Evolutionary conservation across 805 yeast species (phyloP).

Genomic region (Suhomyces kilbournensis): DNA sequence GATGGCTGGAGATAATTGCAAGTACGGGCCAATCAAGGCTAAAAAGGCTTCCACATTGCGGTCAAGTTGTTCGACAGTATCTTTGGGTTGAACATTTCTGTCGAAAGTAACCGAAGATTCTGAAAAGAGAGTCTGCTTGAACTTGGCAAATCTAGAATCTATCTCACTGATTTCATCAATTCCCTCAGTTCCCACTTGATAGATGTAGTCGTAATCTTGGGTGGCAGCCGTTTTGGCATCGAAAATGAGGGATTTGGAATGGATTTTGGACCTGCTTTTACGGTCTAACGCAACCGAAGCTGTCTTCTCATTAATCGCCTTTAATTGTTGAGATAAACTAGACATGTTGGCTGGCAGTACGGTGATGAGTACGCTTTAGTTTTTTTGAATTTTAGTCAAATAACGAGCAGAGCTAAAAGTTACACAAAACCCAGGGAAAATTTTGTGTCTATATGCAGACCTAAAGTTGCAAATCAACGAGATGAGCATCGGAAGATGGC

Average conservation of each 20-base stretch:
- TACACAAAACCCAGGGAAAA: neutral
- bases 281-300: constrained; percentile 81
- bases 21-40: constrained; percentile 69
- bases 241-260: constrained; percentile 82
- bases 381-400: neutral
- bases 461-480: neutral
- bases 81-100: constrained; percentile 75
- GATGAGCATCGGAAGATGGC: neutral
- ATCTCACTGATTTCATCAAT: constrained; percentile 65
- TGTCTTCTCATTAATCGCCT: constrained; percentile 60
- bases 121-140: constrained; percentile 72
- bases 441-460: neutral
- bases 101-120: constrained; percentile 79
- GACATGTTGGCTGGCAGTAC: constrained; percentile 25
- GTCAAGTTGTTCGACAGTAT: constrained; percentile 71
- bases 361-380: neutral
- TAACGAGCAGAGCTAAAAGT: neutral
- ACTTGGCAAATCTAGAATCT: constrained; percentile 72
- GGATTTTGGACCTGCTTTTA: constrained; percentile 80
- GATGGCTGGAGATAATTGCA: constrained; percentile 70
- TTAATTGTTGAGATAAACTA: constrained; percentile 79
- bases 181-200: constrained; percentile 69
- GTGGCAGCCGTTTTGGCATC: constrained; percentile 87
- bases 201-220: constrained; percentile 86
- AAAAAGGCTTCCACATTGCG: constrained; percentile 73